Conservation (phyloP, 352 stramenopile species). For the Pythium biforme region DNA sequence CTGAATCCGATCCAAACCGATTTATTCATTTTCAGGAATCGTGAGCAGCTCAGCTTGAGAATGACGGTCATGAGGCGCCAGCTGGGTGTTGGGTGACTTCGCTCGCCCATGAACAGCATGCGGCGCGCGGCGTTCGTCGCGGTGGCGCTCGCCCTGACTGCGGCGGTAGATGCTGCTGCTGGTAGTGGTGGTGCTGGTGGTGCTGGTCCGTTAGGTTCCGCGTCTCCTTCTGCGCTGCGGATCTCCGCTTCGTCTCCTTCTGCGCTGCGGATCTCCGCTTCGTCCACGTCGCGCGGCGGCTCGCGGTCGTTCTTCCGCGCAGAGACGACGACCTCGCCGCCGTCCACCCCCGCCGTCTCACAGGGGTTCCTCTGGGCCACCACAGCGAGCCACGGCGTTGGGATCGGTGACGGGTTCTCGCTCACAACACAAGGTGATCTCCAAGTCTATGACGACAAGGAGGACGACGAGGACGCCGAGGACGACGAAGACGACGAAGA, state of each 20-base stretch:
- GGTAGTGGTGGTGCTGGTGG: too few species aligned
- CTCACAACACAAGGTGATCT: not conserved
- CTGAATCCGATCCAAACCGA: not conserved
- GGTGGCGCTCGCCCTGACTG: too few species aligned
- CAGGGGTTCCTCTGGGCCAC: constrained; percentile 1
- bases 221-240: too few species aligned
- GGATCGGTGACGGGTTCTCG: too few species aligned
- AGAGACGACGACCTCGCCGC: not conserved
- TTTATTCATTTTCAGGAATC: not conserved
- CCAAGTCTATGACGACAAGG: not conserved
- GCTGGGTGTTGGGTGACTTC: too few species aligned
- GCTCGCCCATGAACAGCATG: too few species aligned
- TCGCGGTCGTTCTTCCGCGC: constrained; percentile 10
- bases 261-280: not conserved
- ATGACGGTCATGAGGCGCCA: too few species aligned
- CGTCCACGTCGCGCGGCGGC: not conserved
- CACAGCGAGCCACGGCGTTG: too few species aligned
- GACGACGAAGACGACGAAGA: constrained; percentile 9
- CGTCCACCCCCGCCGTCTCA: not conserved
- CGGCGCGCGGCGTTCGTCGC: too few species aligned
- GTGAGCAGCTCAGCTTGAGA: too few species aligned
- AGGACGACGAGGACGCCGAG: not conserved
- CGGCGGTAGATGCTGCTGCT: too few species aligned
- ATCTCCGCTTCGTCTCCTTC: too few species aligned
- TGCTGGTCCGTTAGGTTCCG: not conserved